Conservation (phyloP, 495 filamentous ascomycete genomes). For the Xylaria sp. region DNA sequence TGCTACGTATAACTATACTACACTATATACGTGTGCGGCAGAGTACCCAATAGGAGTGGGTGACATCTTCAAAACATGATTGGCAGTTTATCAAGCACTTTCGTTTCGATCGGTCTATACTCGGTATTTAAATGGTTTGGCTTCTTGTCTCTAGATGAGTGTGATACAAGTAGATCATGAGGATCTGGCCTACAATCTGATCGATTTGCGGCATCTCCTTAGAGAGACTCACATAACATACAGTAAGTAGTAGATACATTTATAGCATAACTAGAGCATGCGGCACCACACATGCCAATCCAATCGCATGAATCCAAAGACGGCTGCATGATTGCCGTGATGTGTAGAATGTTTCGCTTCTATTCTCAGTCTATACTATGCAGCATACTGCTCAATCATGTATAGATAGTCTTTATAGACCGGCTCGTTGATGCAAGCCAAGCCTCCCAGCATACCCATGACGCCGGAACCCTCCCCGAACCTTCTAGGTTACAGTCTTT, state of each 20-base stretch:
- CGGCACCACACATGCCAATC: background rate
- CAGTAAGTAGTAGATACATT: background rate
- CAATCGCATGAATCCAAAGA: conserved; percentile 15
- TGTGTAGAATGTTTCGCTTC: conserved; percentile 17
- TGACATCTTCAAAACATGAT: conserved; percentile 24
- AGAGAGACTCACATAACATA: background rate
- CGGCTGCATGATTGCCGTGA: conserved; percentile 12
- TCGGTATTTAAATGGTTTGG: background rate
- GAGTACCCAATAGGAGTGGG: background rate
- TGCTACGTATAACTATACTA: too few relatives aligned
- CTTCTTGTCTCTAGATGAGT: background rate
- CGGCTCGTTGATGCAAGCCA: background rate
- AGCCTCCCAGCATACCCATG: background rate
- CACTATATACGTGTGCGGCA: background rate
- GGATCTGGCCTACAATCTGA: conserved; percentile 1
- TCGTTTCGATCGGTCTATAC: background rate
- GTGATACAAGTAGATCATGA: conserved; percentile 22
- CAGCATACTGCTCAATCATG: background rate
- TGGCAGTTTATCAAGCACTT: conserved; percentile 12
- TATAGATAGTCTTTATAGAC: conserved; percentile 8
- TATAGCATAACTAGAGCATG: conserved; percentile 1
- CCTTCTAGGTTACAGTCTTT: background rate
- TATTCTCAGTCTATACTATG: conserved; percentile 5
- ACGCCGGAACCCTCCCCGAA: background rate
- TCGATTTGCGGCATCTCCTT: background rate